Percentiles rank a stretch among this genome's conserved stretches.
These are phyloP conservation scores for Iodosphaeria phyllophila DNA, from an alignment of 2,329 filamentous ascomycete genomes.

Conservation along the genomic window DNA sequence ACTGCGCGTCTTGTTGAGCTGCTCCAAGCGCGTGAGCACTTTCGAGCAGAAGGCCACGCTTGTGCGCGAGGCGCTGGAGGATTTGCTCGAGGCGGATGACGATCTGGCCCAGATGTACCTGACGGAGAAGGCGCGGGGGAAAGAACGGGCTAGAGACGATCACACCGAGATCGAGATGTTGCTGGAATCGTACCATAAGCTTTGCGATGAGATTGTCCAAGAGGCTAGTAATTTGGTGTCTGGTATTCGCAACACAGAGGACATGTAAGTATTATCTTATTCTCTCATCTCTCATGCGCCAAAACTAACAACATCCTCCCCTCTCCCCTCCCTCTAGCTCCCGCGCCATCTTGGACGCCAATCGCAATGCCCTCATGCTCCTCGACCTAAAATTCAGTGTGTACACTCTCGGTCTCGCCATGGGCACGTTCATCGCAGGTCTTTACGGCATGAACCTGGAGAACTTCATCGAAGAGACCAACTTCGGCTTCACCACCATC, in stretches of 20 bases:
- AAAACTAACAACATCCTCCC: constrained; percentile 5
- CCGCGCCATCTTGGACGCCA: constrained; percentile 91
- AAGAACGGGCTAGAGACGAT: constrained; percentile 58
- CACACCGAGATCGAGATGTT: constrained; percentile 96
- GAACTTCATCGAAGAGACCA: constrained; percentile 92
- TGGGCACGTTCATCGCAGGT: constrained; percentile 89
- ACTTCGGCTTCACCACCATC: constrained; percentile 67
- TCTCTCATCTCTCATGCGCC: constrained; percentile 1
- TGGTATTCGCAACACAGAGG: constrained; percentile 92
- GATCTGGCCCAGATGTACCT: constrained; percentile 91
- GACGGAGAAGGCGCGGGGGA: constrained; percentile 65
- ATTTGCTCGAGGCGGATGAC: constrained; percentile 88
- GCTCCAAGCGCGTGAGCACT: constrained; percentile 87
- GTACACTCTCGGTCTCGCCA: constrained; percentile 81
- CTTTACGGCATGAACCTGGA: constrained; percentile 99
- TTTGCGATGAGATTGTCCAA: constrained; percentile 95
- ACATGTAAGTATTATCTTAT: constrained; percentile 49
- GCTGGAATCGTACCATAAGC: constrained; percentile 91
- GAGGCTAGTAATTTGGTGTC: constrained; percentile 84
- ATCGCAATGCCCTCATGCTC: constrained; percentile 95
- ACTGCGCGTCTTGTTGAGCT: constrained; percentile 72
- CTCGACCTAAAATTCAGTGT: constrained; percentile 94
- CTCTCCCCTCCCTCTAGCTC: constrained; percentile 35
- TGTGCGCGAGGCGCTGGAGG: constrained; percentile 86
- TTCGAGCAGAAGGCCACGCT: constrained; percentile 95